Base-by-base conservation (phyloP, 2,329 filamentous ascomycete genomes). In the Aureobasidium melanogenum region DNA sequence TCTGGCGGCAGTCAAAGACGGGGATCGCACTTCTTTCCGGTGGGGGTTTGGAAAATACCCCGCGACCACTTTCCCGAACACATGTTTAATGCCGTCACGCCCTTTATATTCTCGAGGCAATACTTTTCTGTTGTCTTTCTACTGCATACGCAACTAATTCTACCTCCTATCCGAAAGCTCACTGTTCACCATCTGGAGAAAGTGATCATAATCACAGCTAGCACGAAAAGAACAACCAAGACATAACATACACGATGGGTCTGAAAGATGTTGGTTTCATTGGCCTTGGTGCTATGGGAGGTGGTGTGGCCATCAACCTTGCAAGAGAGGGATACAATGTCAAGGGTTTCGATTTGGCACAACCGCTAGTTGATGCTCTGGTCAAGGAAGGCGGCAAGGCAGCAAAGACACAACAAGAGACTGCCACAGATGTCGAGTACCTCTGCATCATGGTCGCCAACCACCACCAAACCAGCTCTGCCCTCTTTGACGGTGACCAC, bases 251-350 rank as follows among this genome's bases (percentile, higher is more conserved):
- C 56, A 38, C 22, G 50, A 62, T 62, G 61, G 46, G 52, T 32
- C 51, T 61, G 30, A 81, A 79, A 28, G 69, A 73, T 58, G 76
- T 88, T 59, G 82, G 84, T 65, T 89, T 90, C 74, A 85, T 88
- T 65, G 88, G 88, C 77, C 85, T 91, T 3, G 88, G 88, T 61
- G 88, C 88, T 73, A 91, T 91, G 88, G 88, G 88, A 70, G 88
- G 89, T 71, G 88, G 88, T 70, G 91, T 91, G 88, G 88, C 88
- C 65, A 88, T 83, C 63, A 82, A 90, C 70, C 82, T 91, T 48
- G 77, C 90, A 67, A 84, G 84, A 66, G 75, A 82, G 65, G 86
- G 86, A 62, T 88, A 87, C 72, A 63, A 76, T 28, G 87, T 91
- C 26, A 86, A 83, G 24, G 88, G 88, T 61, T 91, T 85, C 70